Evolutionary conservation across 2,329 filamentous ascomycete genomes (phyloP).

Genomic region (Purpureocillium takamizusanense): DNA sequence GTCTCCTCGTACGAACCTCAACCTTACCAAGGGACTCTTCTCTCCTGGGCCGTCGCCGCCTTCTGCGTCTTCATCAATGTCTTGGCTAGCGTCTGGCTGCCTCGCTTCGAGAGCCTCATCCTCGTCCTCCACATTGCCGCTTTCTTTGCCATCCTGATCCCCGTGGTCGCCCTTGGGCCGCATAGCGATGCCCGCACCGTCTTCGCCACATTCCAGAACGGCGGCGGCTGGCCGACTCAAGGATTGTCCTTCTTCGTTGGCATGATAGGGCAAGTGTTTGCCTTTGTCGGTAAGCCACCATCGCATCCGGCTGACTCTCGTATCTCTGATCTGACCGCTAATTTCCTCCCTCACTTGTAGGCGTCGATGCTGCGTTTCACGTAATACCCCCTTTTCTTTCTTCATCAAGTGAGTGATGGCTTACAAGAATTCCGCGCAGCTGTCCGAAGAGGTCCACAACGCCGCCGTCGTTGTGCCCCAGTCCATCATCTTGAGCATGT

Average conservation of each 20-base stretch:
- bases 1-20: slow-evolving; percentile 12
- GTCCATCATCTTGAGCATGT: slow-evolving; percentile 37
- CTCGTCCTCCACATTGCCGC: slow-evolving; percentile 36
- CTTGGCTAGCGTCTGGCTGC: slow-evolving; percentile 31
- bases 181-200: slow-evolving; percentile 25
- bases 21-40: slow-evolving; percentile 38
- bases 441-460: slow-evolving; percentile 37
- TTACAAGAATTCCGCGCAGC: slow-evolving; percentile 32
- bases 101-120: slow-evolving; percentile 40
- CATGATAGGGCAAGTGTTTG: slow-evolving; percentile 29
- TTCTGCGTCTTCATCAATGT: slow-evolving; percentile 42
- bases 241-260: slow-evolving; percentile 36
- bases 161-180: slow-evolving; percentile 19
- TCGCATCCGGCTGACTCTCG: too few relatives aligned
- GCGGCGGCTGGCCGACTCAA: slow-evolving; percentile 31
- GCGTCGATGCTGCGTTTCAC: slow-evolving; percentile 6
- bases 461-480: slow-evolving; percentile 39
- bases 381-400: neutral
- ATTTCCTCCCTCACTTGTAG: neutral
- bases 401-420: slow-evolving; percentile 33
- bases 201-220: slow-evolving; percentile 34
- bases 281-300: slow-evolving; percentile 16
- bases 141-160: slow-evolving; percentile 22
- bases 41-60: slow-evolving; percentile 36
- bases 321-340: neutral